phyloP scores from a whole-genome alignment of 306 rosid genomes.

The Rosa persica region DNA sequence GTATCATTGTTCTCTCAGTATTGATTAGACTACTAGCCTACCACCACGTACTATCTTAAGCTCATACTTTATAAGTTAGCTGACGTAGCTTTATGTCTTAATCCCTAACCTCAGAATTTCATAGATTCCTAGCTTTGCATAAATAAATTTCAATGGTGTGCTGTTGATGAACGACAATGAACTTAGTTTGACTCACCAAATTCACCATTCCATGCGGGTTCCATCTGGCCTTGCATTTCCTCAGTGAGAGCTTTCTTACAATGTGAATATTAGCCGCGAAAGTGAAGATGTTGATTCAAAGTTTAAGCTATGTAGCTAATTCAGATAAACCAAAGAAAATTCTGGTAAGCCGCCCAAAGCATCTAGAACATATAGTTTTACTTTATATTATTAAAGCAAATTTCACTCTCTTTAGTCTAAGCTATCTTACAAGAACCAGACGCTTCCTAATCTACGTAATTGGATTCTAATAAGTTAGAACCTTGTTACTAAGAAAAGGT shows the following conservation, averaged over 20 bases:
- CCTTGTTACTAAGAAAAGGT: neutral
- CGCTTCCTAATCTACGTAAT: constrained; percentile 6
- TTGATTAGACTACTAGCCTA: neutral
- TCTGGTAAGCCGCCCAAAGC: constrained; percentile 17
- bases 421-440: constrained; percentile 26
- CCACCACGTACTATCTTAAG: neutral
- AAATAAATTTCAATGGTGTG: neutral
- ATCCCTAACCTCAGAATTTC: neutral
- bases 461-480: neutral
- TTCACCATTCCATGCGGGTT: neutral
- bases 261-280: neutral
- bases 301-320: constrained; percentile 5
- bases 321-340: constrained; percentile 8
- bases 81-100: neutral
- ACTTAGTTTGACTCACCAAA: neutral
- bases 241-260: neutral
- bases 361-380: constrained; percentile 16
- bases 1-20: neutral
- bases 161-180: constrained; percentile 8
- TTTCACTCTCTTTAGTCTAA: neutral
- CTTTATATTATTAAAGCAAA: constrained; percentile 9
- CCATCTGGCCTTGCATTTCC: neutral
- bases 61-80: neutral
- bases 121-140: neutral
- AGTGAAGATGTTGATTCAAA: constrained; percentile 8